Percentiles rank a stretch among this genome's conserved stretches.
Evolutionary conservation across 257 asterid species (phyloP).

Genomic region (Fraxinus americana): DNA sequence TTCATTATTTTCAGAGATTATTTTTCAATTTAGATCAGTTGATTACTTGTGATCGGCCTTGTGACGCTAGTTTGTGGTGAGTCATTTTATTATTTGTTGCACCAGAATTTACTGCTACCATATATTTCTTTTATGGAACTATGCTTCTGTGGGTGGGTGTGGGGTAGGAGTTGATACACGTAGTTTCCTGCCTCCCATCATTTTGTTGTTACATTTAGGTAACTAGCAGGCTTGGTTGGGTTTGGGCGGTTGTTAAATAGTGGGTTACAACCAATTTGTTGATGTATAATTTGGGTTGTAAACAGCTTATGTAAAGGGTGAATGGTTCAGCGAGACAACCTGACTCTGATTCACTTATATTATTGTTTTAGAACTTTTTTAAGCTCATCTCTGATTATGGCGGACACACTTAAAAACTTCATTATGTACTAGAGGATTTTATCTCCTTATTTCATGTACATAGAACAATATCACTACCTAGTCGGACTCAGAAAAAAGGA

Average conservation of each 20-base stretch:
- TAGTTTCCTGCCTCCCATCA: neutral
- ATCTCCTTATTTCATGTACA: neutral
- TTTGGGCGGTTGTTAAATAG: neutral
- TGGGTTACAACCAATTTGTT: neutral
- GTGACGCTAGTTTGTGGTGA: constrained; percentile 73
- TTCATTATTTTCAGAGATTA: constrained; percentile 60
- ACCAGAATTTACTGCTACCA: neutral
- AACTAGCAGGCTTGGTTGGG: neutral
- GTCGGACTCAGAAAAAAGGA: neutral
- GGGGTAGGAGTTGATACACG: neutral
- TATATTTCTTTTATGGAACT: constrained; percentile 18
- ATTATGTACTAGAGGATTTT: neutral
- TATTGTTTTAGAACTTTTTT: neutral
- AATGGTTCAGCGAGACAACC: neutral
- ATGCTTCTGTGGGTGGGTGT: neutral
- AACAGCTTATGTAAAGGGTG: neutral
- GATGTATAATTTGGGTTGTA: neutral
- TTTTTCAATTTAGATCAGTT: constrained; percentile 76
- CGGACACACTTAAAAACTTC: neutral
- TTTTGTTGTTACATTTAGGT: neutral
- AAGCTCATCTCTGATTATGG: neutral
- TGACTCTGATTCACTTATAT: neutral
- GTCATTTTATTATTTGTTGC: constrained; percentile 32
- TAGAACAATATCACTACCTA: neutral
- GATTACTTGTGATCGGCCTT: constrained; percentile 76